Conservation (phyloP, 2,329 filamentous ascomycete species). For the Xylariales sp. region DNA sequence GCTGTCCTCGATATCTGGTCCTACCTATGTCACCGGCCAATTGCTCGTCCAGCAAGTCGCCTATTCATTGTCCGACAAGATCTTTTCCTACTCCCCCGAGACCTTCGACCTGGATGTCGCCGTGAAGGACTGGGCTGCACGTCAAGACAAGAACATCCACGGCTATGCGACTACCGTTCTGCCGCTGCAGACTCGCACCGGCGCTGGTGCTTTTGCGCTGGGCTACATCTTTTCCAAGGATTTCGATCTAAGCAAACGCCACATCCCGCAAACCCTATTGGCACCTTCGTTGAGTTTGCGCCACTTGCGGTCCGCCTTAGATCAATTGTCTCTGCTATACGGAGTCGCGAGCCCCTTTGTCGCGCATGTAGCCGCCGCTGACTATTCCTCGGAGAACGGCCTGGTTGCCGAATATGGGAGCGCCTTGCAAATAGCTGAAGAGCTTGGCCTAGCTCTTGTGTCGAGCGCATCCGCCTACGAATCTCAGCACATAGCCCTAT, state of each 20-base stretch:
- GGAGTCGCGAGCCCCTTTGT: constrained; percentile 92
- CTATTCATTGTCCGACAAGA: constrained; percentile 94
- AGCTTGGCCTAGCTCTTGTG: constrained; percentile 87
- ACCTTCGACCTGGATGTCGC: constrained; percentile 91
- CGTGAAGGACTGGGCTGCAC: constrained; percentile 78
- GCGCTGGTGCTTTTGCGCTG: constrained; percentile 89
- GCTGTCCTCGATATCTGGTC: constrained; percentile 76
- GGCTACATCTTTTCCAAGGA: constrained; percentile 99
- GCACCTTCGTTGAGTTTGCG: constrained; percentile 86
- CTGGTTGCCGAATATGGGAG: constrained; percentile 89
- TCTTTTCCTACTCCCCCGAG: constrained; percentile 96
- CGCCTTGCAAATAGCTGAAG: constrained; percentile 84
- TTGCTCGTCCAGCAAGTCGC: constrained; percentile 95
- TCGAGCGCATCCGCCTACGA: constrained; percentile 89
- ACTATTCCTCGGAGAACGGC: constrained; percentile 77
- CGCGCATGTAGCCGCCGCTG: constrained; percentile 89
- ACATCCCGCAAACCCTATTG: constrained; percentile 90
- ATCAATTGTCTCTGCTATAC: constrained; percentile 92
- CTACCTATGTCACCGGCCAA: constrained; percentile 93
- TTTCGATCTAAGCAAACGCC: constrained; percentile 90
- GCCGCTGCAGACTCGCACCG: constrained; percentile 85
- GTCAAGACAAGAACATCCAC: constrained; percentile 81
- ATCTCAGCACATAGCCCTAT: constrained; percentile 93
- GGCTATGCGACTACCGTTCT: constrained; percentile 83
- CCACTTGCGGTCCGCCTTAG: constrained; percentile 83